A percentile compares a stretch with the other conserved stretches of the same genome.
Conservation (phyloP, 768 basidiomycete genomes). For the Mycena rebaudengoi region DNA sequence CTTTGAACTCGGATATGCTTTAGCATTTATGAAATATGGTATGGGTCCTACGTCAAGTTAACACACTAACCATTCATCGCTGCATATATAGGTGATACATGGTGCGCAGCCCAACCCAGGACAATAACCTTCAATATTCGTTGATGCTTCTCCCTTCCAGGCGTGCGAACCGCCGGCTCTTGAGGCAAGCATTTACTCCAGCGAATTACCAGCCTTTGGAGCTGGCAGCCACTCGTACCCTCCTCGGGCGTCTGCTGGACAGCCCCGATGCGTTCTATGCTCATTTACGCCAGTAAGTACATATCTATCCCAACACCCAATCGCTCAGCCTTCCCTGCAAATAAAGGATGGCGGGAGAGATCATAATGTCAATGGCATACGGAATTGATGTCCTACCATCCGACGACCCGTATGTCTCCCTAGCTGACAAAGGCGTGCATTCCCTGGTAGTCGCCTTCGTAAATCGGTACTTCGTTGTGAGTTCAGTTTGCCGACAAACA, state of each 20-base stretch:
- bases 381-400: neutral
- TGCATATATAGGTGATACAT: no score
- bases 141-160: slow-evolving; percentile 4
- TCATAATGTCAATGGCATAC: neutral
- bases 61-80: neutral
- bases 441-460: neutral
- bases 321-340: neutral
- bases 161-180: neutral
- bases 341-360: neutral
- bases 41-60: neutral
- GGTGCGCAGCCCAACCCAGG: neutral
- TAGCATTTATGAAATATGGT: neutral
- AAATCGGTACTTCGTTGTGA: neutral
- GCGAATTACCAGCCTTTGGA: slow-evolving; percentile 29
- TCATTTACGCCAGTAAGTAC: slow-evolving; percentile 37
- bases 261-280: slow-evolving; percentile 30
- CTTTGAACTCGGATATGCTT: neutral
- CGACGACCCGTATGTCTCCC: neutral
- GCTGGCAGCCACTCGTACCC: slow-evolving; percentile 29
- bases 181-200: neutral
- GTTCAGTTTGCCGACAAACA: neutral
- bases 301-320: neutral
- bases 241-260: slow-evolving; percentile 32
- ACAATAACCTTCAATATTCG: neutral
- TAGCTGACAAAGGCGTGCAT: neutral